A percentile compares a stretch with the other conserved stretches of the same genome.
phyloP scores from a whole-genome alignment of 2,329 filamentous ascomycete genomes.

The Colletotrichum sansevieriae region DNA sequence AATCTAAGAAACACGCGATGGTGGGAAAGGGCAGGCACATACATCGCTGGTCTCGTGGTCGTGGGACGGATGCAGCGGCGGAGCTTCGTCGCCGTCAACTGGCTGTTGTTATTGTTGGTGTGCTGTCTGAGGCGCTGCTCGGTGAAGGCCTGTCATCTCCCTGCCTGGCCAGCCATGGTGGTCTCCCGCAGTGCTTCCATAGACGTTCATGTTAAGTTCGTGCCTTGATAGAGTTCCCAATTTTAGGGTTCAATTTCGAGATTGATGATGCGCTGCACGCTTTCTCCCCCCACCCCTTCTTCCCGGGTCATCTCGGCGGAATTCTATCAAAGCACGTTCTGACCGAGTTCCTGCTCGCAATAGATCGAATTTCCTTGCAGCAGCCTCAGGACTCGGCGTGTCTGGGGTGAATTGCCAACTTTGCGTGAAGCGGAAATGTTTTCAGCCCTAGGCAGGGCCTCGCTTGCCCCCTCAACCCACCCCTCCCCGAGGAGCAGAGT shows the following conservation, averaged over 20 bases:
- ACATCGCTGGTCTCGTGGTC: neutral
- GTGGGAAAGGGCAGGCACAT: neutral
- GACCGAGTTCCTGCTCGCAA: constrained; percentile 3
- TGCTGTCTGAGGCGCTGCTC: neutral
- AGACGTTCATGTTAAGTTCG: constrained; percentile 15
- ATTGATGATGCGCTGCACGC: constrained; percentile 1
- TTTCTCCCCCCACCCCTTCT: neutral
- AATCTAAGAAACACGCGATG: neutral
- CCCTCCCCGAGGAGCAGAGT: neutral
- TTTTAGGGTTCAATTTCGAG: constrained; percentile 17
- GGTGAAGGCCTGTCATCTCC: constrained; percentile 1
- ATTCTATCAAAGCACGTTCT: neutral
- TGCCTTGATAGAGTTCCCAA: constrained; percentile 20
- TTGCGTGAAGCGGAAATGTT: no score
- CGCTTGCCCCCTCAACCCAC: neutral
- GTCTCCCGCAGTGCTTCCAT: neutral
- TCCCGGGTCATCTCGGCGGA: constrained; percentile 18
- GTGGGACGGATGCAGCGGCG: constrained; percentile 13
- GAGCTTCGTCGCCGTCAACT: neutral
- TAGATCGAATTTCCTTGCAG: neutral
- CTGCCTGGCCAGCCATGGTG: neutral
- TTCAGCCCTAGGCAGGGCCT: neutral
- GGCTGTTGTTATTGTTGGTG: neutral
- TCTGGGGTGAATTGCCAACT: neutral
- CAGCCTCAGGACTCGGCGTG: constrained; percentile 1